phyloP scores from a whole-genome alignment of 1,284 basidiomycete species.

The Trametes versicolor region DNA sequence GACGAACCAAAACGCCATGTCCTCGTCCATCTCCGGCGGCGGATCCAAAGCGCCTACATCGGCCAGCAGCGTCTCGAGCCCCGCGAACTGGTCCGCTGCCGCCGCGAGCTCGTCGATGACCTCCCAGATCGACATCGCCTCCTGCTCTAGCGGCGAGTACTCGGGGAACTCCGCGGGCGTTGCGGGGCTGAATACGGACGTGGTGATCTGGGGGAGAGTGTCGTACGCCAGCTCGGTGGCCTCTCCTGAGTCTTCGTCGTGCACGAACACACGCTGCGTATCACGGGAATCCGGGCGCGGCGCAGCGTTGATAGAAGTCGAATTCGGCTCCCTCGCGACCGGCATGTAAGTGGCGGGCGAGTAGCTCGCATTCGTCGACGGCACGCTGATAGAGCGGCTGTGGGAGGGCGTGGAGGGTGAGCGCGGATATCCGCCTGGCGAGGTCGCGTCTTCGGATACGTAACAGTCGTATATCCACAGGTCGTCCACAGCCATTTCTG shows the following conservation, averaged over 20 bases:
- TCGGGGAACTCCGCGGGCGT: slow-evolving; percentile 22
- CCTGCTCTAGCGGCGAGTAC: slow-evolving; percentile 35
- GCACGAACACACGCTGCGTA: slow-evolving; percentile 1
- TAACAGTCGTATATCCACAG: slow-evolving; percentile 37
- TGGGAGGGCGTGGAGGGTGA: slow-evolving; percentile 30
- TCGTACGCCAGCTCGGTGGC: slow-evolving; percentile 8
- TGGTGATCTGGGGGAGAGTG: slow-evolving; percentile 19
- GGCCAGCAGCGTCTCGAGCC: slow-evolving; percentile 21
- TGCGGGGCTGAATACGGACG: slow-evolving; percentile 20
- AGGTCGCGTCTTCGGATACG: slow-evolving; percentile 27
- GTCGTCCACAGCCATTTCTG: slow-evolving; percentile 29
- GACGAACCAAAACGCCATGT: slow-evolving; percentile 30
- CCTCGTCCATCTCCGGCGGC: slow-evolving; percentile 27
- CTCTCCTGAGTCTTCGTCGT: not conserved
- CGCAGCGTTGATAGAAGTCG: slow-evolving; percentile 19
- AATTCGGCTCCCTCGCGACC: slow-evolving; percentile 25
- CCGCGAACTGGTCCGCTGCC: slow-evolving; percentile 25
- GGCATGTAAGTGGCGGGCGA: slow-evolving; percentile 23
- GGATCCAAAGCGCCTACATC: slow-evolving; percentile 8
- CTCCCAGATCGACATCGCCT: slow-evolving; percentile 26
- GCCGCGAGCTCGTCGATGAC: slow-evolving; percentile 32
- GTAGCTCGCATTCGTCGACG: slow-evolving; percentile 25
- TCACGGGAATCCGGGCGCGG: slow-evolving; percentile 18
- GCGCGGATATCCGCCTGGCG: slow-evolving; percentile 29
- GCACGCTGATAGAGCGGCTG: slow-evolving; percentile 30